Conservation (phyloP, 148 eudicot genomes). For the Amaranthus hypochondriacus region DNA sequence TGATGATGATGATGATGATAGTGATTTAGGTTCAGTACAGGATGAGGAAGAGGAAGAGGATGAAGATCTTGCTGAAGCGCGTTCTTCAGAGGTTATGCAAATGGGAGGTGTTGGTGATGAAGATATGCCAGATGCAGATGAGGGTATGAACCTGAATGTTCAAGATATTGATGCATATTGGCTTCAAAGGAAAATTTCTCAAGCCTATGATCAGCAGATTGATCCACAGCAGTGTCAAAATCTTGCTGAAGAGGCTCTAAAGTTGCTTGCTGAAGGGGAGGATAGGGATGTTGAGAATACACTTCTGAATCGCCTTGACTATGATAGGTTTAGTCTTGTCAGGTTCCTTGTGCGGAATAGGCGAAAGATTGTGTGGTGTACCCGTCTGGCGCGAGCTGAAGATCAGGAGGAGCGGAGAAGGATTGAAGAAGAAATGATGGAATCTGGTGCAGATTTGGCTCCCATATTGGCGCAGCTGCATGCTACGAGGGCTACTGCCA, state of each 20-base stretch:
- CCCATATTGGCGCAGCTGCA: conserved; percentile 72
- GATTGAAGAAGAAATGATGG: conserved; percentile 68
- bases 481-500: conserved; percentile 77
- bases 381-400: conserved; percentile 74
- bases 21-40: conserved; percentile 54
- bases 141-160: conserved; percentile 67
- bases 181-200: conserved; percentile 76
- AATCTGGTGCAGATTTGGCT: conserved; percentile 44
- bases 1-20: conserved; percentile 73
- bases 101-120: conserved; percentile 81
- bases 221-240: conserved; percentile 69
- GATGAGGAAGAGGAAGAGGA: conserved; percentile 79
- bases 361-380: conserved; percentile 71
- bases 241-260: conserved; percentile 69
- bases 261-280: conserved; percentile 63
- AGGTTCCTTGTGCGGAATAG: conserved; percentile 60
- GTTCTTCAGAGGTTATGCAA: conserved; percentile 58
- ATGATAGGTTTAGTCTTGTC: conserved; percentile 54
- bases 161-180: conserved; percentile 80
- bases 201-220: conserved; percentile 63
- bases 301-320: conserved; percentile 56
- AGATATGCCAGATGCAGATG: conserved; percentile 50
- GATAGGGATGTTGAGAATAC: conserved; percentile 59
- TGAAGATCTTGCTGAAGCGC: conserved; percentile 49
- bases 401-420: conserved; percentile 56